Evolutionary conservation across 768 basidiomycete genomes (phyloP), one percentile per base, ranked within the genome.

Genomic region (Russula emetica): DNA sequence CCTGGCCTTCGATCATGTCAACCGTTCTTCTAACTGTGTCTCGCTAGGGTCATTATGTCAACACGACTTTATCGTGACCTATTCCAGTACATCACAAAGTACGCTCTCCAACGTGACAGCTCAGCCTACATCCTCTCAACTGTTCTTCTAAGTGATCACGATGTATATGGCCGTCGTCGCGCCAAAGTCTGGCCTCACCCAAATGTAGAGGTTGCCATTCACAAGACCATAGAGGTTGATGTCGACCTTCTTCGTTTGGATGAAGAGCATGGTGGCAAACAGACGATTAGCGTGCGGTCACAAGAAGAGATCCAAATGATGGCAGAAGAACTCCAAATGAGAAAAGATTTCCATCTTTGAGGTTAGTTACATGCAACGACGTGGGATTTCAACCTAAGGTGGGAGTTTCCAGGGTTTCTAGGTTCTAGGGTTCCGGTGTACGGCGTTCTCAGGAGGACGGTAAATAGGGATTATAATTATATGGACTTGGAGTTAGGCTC

Each of bases 11-110:
- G 18, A 22, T 45, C 42, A 26, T 24, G 18, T 13, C 16, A 26
- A 7, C 40, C 8, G 2, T 26, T 65, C 34, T 6, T 30, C 22
- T 61, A 24, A 61, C 18, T 36, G n/a, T n/a, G 16, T 24, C 38
- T 45, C 49, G n/a, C 10, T n/a, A 66, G 61, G 62, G 61, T 63
- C 9, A 66, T 52, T 8, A 63, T 63, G 62, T 66, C 65, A 55
- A 66, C 65, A 22, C 65, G 65, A 26, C 61, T 66, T 49, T 66
- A 63, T 34, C 65, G 65, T 5, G 65, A 66, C 47, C 52, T 66
- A 36, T 66, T 66, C 55, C 61, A 66, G 62, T 66, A 66, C 45
- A 66, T 66, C 22, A 65, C 64, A 65, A 65, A 57, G 64, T 65
- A 65, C 32, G 64, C 55, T 24, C 42, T 10, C 18, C 49, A 45